Percentiles rank a stretch among this genome's conserved stretches.
These are phyloP conservation scores for Lactifluus subvellereus DNA, from an alignment of 768 basidiomycete species.

Conservation along the genomic window DNA sequence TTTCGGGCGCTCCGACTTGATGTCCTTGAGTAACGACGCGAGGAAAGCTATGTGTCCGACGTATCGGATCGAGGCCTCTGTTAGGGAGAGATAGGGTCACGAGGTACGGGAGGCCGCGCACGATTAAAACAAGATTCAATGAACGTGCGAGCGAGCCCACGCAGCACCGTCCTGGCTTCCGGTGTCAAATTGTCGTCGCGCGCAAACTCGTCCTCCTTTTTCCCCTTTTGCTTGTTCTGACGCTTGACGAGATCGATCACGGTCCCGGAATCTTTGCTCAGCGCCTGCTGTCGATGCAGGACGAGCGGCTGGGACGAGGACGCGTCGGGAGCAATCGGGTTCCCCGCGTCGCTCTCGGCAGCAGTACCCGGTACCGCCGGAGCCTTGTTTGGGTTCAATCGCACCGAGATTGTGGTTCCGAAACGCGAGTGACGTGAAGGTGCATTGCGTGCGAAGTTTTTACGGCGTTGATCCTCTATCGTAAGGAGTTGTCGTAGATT, in stretches of 20 bases:
- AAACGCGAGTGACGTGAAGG: conserved; percentile 90
- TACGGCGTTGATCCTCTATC: conserved; percentile 62
- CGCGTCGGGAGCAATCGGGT: conserved; percentile 24
- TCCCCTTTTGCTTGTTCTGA: conserved; percentile 50
- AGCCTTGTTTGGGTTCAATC: conserved; percentile 52
- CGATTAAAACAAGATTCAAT: conserved; percentile 85
- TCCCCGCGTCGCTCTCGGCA: conserved; percentile 27
- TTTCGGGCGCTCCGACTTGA: conserved; percentile 85
- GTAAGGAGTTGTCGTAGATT: conserved; percentile 72
- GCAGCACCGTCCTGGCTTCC: conserved; percentile 59
- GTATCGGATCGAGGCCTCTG: too few species aligned
- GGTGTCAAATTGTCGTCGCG: conserved; percentile 61
- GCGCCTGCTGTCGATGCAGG: conserved; percentile 80
- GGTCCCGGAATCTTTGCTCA: conserved; percentile 58
- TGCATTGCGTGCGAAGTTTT: conserved; percentile 45
- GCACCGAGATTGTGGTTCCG: conserved; percentile 88
- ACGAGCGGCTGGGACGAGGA: conserved; percentile 53
- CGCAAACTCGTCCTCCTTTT: conserved; percentile 64
- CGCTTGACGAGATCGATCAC: conserved; percentile 56
- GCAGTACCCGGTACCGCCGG: conserved; percentile 15
- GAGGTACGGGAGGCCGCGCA: conserved; percentile 38
- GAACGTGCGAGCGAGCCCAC: conserved; percentile 66
- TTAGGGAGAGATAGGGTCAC: background rate
- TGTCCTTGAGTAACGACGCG: conserved; percentile 80
- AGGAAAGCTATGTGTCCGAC: conserved; percentile 65